phyloP scores from a whole-genome alignment of 768 basidiomycete species.

The Coprinopsis strossmayeri region DNA sequence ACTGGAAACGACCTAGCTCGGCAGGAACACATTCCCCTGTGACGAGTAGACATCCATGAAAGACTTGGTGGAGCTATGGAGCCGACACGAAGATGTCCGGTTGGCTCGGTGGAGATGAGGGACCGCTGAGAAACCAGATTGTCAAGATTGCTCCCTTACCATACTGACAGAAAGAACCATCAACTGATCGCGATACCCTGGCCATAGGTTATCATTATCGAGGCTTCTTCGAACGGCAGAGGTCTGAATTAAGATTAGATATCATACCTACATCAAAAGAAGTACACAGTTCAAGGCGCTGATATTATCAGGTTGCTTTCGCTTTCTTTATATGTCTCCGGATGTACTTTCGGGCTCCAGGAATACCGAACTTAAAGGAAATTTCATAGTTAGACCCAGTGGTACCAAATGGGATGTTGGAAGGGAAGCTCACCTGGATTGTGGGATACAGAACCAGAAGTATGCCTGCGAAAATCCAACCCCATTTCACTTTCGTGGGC shows the following conservation, averaged over 20 bases:
- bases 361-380: slow-evolving; percentile 54
- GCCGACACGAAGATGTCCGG: no score
- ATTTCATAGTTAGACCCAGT: neutral
- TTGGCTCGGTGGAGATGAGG: no score
- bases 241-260: neutral
- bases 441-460: slow-evolving; percentile 65
- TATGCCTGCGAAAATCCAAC: slow-evolving; percentile 55
- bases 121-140: no score
- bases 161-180: neutral
- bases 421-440: slow-evolving; percentile 44
- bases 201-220: neutral
- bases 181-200: neutral
- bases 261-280: neutral
- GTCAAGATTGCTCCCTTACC: no score
- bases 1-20: no score
- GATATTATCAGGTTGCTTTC: slow-evolving; percentile 24
- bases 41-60: no score
- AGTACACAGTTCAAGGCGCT: neutral
- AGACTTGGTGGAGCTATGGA: no score
- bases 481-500: slow-evolving; percentile 55
- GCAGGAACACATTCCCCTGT: no score
- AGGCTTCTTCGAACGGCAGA: neutral
- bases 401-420: slow-evolving; percentile 12
- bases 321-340: slow-evolving; percentile 32
- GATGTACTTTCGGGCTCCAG: slow-evolving; percentile 48